Evolutionary conservation across 495 filamentous ascomycete genomes (phyloP).

Genomic region (Sporormia fimetaria): DNA sequence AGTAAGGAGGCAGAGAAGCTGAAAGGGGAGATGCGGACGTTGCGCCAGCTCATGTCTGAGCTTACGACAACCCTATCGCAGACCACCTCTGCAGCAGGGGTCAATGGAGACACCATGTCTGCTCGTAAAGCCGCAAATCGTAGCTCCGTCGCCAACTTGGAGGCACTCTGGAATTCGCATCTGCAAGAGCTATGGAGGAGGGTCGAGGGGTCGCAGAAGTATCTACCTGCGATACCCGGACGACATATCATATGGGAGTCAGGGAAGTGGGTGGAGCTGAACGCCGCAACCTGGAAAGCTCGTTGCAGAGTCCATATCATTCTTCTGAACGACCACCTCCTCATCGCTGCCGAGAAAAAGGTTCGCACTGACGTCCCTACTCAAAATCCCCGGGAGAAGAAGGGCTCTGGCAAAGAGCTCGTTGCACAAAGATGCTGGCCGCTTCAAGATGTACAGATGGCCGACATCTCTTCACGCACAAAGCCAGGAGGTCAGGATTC

Average conservation of each 20-base stretch:
- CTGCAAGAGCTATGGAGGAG: constrained; percentile 81
- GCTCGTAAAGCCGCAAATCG: constrained; percentile 57
- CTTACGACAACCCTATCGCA: constrained; percentile 62
- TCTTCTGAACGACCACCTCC: constrained; percentile 85
- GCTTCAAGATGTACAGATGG: constrained; percentile 82
- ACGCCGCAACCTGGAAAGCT: constrained; percentile 92
- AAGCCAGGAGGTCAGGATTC: constrained; percentile 37
- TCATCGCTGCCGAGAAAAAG: constrained; percentile 87
- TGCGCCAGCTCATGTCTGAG: constrained; percentile 80
- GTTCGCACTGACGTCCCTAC: constrained; percentile 58
- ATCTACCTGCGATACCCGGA: constrained; percentile 78
- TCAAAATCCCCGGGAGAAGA: constrained; percentile 25
- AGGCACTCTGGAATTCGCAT: constrained; percentile 88
- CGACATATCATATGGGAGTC: constrained; percentile 87
- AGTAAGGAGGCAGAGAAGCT: constrained; percentile 97
- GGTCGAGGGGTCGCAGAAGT: constrained; percentile 94
- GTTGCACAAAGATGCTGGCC: constrained; percentile 94
- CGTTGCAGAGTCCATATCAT: constrained; percentile 76
- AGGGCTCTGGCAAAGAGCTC: constrained; percentile 47
- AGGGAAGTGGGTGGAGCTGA: constrained; percentile 84
- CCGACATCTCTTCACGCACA: constrained; percentile 62
- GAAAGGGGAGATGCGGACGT: constrained; percentile 86
- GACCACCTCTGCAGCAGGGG: constrained; percentile 41
- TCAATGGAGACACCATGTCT: constrained; percentile 30
- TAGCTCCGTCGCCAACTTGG: constrained; percentile 85